Evolutionary conservation across 1,284 basidiomycete species (phyloP).

Genomic region (Melampsora larici-populina): DNA sequence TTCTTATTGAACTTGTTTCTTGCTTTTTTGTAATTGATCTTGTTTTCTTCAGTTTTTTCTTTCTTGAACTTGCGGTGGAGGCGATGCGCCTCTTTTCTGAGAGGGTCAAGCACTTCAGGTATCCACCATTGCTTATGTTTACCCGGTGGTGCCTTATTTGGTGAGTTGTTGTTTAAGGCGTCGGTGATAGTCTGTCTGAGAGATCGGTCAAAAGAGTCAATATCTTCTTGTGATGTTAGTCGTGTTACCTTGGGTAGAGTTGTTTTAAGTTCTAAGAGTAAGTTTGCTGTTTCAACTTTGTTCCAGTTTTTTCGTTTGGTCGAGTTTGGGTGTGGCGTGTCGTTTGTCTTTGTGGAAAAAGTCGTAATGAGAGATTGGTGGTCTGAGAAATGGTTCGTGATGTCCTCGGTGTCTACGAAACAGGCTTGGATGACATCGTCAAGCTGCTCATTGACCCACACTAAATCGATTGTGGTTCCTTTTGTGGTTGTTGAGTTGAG

Average conservation of each 20-base stretch:
- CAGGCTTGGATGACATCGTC: background rate
- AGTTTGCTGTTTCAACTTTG: background rate
- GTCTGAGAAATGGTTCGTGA: constrained; percentile 22
- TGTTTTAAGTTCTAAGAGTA: background rate
- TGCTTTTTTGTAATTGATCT: too few species aligned
- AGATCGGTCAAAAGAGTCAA: background rate
- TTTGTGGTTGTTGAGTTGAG: too few species aligned
- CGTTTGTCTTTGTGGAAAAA: background rate
- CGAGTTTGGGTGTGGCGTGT: background rate
- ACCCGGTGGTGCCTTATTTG: background rate
- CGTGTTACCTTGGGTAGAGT: background rate
- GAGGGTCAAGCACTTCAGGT: background rate
- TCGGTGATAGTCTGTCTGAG: background rate
- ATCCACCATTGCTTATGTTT: too few species aligned
- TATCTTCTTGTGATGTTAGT: background rate
- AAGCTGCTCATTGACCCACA: background rate
- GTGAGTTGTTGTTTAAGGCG: background rate
- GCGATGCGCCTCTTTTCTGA: too few species aligned
- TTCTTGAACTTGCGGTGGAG: too few species aligned
- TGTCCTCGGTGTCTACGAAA: background rate
- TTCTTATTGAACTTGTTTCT: too few species aligned
- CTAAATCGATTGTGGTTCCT: too few species aligned
- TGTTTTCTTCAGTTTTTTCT: too few species aligned
- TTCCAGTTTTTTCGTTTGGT: background rate
- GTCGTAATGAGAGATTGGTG: constrained; percentile 26